phyloP scores from a whole-genome alignment of 1,284 basidiomycete species.

The Microbotryum lychnidis-dioicae region DNA sequence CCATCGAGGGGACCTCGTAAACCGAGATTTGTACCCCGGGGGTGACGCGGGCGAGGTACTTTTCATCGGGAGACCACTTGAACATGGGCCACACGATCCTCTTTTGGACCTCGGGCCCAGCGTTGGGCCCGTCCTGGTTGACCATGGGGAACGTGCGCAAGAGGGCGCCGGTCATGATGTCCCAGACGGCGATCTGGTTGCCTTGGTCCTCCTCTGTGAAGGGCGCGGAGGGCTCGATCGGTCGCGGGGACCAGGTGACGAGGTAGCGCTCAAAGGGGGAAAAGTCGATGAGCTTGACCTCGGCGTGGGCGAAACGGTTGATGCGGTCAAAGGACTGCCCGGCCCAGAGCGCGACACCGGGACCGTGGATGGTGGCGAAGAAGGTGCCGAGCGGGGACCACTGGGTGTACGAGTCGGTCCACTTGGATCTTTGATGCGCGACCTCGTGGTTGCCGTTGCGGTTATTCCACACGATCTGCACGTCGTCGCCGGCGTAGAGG shows the following conservation, averaged over 20 bases:
- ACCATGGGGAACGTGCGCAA: slow-evolving; percentile 82
- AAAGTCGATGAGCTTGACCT: slow-evolving; percentile 94
- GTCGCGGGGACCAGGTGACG: slow-evolving; percentile 95
- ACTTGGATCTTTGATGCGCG: slow-evolving; percentile 69
- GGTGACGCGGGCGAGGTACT: slow-evolving; percentile 81
- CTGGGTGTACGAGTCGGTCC: slow-evolving; percentile 95
- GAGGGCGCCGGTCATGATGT: slow-evolving; percentile 84
- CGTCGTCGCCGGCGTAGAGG: slow-evolving; percentile 85
- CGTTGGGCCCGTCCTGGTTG: slow-evolving; percentile 25
- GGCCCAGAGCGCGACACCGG: slow-evolving; percentile 94
- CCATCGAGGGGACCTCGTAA: slow-evolving; percentile 91
- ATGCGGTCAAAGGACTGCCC: slow-evolving; percentile 78
- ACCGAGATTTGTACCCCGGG: slow-evolving; percentile 90
- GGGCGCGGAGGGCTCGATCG: slow-evolving; percentile 59
- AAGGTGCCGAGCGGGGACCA: slow-evolving; percentile 97
- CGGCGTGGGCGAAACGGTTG: slow-evolving; percentile 87
- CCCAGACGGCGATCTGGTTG: slow-evolving; percentile 96
- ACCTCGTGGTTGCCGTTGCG: slow-evolving; percentile 79
- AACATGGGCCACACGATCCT: slow-evolving; percentile 77
- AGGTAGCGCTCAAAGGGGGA: slow-evolving; percentile 95
- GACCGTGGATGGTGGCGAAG: slow-evolving; percentile 86
- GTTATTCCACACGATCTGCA: slow-evolving; percentile 88
- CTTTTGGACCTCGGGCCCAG: slow-evolving; percentile 49
- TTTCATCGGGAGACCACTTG: slow-evolving; percentile 98
- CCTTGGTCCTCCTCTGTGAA: slow-evolving; percentile 94